Evolutionary conservation across 1,284 basidiomycete species (phyloP), one percentile per base, ranked within the genome.

Genomic region (Pseudozyma sp.): DNA sequence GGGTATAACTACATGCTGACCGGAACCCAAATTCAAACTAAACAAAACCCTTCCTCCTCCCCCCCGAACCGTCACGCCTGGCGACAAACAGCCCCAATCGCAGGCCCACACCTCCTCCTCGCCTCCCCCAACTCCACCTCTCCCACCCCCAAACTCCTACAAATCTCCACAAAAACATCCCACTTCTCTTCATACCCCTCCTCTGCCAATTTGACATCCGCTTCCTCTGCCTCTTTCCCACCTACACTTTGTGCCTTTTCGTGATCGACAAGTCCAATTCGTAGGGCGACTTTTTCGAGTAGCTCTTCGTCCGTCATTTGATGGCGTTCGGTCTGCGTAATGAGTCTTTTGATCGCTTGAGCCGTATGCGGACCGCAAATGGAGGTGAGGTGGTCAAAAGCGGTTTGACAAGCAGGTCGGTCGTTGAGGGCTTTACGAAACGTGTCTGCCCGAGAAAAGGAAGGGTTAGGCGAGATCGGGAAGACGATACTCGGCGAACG

Each of bases 401-500:
- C 67, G 2, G 36, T 31, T n/a, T 52, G 55, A 48, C 67, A 66
- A 3, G 31, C 19, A 9, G 35, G 51, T 0, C 63, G 59, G 18
- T 56, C 43, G 25, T 31, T 31, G 34, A 75, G 56, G 0, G 52
- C 38, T 19, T 67, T 63, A 5, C 44, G 44, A 13, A 75, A 56
- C 36, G 67, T 60, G 2, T 40, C 44, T 2, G 67, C 67, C 4
- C 72, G 62, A 12, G 67, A 70, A n/a, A 75, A 54, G n/a, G 67
- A 55, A 0, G 72, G 51, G 12, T 70, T 70, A 14, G 72, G 59
- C 21, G 67, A 67, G 53, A 75, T 75, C 6, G 72, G 72, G 25
- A 75, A 75, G 2, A 75, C 72, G 10, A 75, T 62, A 38, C 59
- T 67, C 2, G 67, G 67, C 38, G 67, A 67, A 0, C 67, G 59